phyloP scores from a whole-genome alignment of 495 filamentous ascomycete genomes.

The Penicillium coffeae region DNA sequence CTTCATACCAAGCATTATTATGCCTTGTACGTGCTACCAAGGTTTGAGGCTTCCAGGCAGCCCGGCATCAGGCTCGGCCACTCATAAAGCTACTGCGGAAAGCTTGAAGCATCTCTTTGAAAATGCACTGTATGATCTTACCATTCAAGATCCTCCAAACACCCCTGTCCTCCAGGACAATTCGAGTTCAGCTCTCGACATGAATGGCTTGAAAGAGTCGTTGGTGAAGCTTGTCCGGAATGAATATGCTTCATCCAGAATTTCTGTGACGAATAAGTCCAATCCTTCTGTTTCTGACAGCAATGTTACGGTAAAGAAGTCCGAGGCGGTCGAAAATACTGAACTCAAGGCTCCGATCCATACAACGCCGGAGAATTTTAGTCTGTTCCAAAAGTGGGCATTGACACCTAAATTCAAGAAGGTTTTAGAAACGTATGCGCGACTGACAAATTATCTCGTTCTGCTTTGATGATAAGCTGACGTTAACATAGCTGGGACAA shows the following conservation, averaged over 20 bases:
- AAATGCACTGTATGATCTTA: constrained; percentile 8
- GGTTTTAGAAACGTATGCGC: constrained; percentile 19
- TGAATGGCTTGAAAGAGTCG: constrained; percentile 9
- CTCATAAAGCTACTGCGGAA: background rate
- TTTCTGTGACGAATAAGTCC: background rate
- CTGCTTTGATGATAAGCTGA: constrained; percentile 9
- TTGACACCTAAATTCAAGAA: constrained; percentile 18
- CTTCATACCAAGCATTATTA: no score
- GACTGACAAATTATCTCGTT: constrained; percentile 7
- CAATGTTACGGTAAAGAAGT: constrained; percentile 4
- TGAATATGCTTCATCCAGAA: constrained; percentile 1
- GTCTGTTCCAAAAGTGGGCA: constrained; percentile 21
- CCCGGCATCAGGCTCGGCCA: background rate
- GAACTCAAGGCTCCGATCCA: constrained; percentile 19
- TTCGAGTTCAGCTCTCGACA: constrained; percentile 5
- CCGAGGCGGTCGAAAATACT: constrained; percentile 10
- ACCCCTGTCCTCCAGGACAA: constrained; percentile 10
- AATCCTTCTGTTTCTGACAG: constrained; percentile 1
- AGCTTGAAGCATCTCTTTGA: constrained; percentile 8
- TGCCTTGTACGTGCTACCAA: no score
- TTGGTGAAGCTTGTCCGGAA: constrained; percentile 6
- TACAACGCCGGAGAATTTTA: constrained; percentile 22
- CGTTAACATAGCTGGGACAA: constrained; percentile 22
- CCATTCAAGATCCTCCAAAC: constrained; percentile 13
- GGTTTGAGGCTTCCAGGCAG: background rate